A percentile compares a stretch with the other conserved stretches of the same genome.
Conservation (phyloP, 352 stramenopile species). For the Pythium grandisporangium region DNA sequence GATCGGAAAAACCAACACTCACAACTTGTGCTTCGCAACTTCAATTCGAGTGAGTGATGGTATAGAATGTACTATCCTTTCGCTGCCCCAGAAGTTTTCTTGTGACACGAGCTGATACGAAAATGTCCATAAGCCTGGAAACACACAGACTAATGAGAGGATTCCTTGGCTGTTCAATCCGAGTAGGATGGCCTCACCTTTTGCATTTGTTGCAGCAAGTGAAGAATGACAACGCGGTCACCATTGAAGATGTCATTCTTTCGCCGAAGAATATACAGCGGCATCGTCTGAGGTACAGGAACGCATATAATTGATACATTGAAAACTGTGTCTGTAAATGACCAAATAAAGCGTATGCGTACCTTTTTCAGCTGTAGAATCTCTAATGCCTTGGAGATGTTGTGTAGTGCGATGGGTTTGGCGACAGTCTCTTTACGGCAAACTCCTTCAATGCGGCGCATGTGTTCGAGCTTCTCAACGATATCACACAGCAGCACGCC, state of each 20-base stretch:
- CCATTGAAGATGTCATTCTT: constrained; percentile 28
- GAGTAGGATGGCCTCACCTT: constrained; percentile 17
- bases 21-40: too few species aligned
- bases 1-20: too few species aligned
- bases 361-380: constrained; percentile 65
- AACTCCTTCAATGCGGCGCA: constrained; percentile 51
- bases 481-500: constrained; percentile 53
- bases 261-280: constrained; percentile 30
- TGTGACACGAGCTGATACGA: too few species aligned
- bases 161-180: not conserved
- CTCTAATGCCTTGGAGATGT: constrained; percentile 53
- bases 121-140: too few species aligned
- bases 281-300: constrained; percentile 26
- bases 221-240: constrained; percentile 22
- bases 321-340: not conserved
- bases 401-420: constrained; percentile 58
- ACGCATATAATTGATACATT: not conserved
- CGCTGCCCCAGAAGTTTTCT: too few species aligned
- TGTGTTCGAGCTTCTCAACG: constrained; percentile 56
- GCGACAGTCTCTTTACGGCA: constrained; percentile 17
- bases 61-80: too few species aligned
- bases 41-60: too few species aligned
- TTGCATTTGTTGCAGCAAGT: constrained; percentile 32
- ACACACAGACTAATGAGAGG: too few species aligned
- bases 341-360: not conserved